Conservation (phyloP, 805 yeast genomes). For the Saturnispora saitoi region DNA sequence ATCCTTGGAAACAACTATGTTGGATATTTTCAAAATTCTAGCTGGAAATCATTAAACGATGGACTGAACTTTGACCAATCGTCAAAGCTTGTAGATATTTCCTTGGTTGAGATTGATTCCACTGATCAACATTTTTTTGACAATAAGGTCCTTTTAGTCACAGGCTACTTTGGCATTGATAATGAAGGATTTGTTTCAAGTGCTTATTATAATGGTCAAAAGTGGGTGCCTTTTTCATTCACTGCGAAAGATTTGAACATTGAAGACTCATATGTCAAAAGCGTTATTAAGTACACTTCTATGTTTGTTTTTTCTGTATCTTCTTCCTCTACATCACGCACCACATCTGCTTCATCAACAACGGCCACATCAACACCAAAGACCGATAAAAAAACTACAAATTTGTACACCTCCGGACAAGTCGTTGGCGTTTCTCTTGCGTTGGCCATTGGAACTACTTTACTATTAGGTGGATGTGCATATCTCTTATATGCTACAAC, state of each 20-base stretch:
- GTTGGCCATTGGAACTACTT: constrained; percentile 46
- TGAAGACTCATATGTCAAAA: constrained; percentile 18
- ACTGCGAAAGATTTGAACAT: constrained; percentile 29
- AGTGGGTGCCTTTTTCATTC: constrained; percentile 60
- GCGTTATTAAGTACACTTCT: constrained; percentile 32
- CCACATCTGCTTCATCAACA: constrained; percentile 9
- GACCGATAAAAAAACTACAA: background rate
- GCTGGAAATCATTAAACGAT: constrained; percentile 39
- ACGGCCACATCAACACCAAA: constrained; percentile 8
- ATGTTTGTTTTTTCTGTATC: constrained; percentile 27
- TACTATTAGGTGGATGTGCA: constrained; percentile 34
- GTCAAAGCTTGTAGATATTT: constrained; percentile 34
- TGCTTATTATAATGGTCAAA: constrained; percentile 55
- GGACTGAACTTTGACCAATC: constrained; percentile 28
- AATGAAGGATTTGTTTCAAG: constrained; percentile 49
- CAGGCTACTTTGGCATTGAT: constrained; percentile 46
- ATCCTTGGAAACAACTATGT: constrained; percentile 34
- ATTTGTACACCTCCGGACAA: constrained; percentile 43
- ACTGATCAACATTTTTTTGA: constrained; percentile 33
- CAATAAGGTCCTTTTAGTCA: constrained; percentile 41
- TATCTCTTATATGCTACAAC: constrained; percentile 28
- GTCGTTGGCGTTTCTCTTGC: constrained; percentile 66
- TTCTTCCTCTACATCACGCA: constrained; percentile 19
- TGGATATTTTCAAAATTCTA: constrained; percentile 37
- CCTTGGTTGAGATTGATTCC: constrained; percentile 20